Evolutionary conservation across 2,329 filamentous ascomycete genomes (phyloP), one percentile per base, ranked within the genome.

Genomic region (Pseudocercospora musae): DNA sequence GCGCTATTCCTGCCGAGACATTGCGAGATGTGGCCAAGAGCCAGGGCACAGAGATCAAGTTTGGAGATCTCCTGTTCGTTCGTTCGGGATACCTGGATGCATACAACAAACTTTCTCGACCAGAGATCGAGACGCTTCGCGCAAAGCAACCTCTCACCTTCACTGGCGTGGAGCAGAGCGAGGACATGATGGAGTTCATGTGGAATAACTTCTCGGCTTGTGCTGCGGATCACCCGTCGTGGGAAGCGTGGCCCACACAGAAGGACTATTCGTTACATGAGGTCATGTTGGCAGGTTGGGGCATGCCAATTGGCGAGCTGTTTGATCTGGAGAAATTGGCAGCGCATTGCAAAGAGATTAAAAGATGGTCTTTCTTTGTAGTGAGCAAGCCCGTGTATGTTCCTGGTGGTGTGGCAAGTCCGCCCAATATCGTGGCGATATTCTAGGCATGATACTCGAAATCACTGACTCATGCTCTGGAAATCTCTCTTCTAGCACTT

Each of bases 21-120:
- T 70, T 84, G 1, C 73, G 78, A 57, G 74, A 75, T 4, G 79
- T 81, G 48, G 78, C 81, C 0, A 70, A 72, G 20, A 74, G 77
- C 3, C 81, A 85, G 68, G 79, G 79, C 8, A 82, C 80, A 0
- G 75, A 80, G 64, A 73, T 84, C 29, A 91, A 76, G n/a, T 81
- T 83, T 59, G 83, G 83, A 9, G 83, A 85, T 64, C 79, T 85
- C 33, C 72, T 85, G 2, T 75, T 85, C 65, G 75, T 84, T 25
- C 79, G 83, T 6, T 78, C 73, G 5, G 81, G 82, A 10, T 85
- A 80, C 69, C 79, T 80, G 66, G 71, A 71, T 29, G 71, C 77
- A 0, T 78, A 78, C 58, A 70, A 75, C 3, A 65, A 69, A n/a
- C 77, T 80, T 21, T 72, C 76, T 1, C 65, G 73, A 4, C 63